Conservation (phyloP, 805 yeast species). For the Schizosaccharomyces pombe region DNA sequence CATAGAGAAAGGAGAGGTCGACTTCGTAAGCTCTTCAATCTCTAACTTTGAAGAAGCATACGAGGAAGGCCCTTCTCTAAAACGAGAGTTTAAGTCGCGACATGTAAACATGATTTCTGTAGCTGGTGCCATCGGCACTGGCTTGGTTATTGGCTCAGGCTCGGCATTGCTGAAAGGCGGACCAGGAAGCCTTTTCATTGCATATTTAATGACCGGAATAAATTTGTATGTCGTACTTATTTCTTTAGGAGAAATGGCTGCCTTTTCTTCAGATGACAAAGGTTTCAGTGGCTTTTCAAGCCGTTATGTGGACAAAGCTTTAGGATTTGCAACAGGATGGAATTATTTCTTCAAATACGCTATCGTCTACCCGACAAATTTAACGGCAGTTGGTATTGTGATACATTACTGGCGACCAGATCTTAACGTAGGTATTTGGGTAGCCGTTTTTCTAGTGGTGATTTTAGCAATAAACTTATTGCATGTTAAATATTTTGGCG, state of each 20-base stretch:
- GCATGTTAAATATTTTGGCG: conserved; percentile 60
- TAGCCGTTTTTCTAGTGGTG: conserved; percentile 38
- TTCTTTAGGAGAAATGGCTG: conserved; percentile 49
- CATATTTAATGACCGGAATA: conserved; percentile 35
- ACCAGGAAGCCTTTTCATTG: conserved; percentile 34
- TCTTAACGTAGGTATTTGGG: conserved; percentile 46
- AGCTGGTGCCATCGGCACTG: conserved; percentile 52
- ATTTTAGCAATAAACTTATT: conserved; percentile 43
- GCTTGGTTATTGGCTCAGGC: conserved; percentile 46
- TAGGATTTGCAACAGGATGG: conserved; percentile 58
- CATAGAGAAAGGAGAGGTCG: too few species aligned
- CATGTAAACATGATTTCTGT: conserved; percentile 49
- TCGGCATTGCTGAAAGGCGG: conserved; percentile 25
- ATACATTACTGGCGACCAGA: conserved; percentile 64
- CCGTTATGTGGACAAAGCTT: conserved; percentile 52
- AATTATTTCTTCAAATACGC: conserved; percentile 58
- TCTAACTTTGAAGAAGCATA: too few species aligned
- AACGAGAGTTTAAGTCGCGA: conserved; percentile 33
- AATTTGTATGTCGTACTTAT: conserved; percentile 42
- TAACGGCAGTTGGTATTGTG: conserved; percentile 55
- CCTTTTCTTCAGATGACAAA: conserved; percentile 33
- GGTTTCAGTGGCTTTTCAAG: conserved; percentile 26
- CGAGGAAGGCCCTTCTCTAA: too few species aligned
- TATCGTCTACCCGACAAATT: conserved; percentile 61
- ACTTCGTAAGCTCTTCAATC: too few species aligned